Percentiles rank a stretch among this genome's conserved stretches.
phyloP scores from a whole-genome alignment of 345 rosid species.

The Linum lewisii region DNA sequence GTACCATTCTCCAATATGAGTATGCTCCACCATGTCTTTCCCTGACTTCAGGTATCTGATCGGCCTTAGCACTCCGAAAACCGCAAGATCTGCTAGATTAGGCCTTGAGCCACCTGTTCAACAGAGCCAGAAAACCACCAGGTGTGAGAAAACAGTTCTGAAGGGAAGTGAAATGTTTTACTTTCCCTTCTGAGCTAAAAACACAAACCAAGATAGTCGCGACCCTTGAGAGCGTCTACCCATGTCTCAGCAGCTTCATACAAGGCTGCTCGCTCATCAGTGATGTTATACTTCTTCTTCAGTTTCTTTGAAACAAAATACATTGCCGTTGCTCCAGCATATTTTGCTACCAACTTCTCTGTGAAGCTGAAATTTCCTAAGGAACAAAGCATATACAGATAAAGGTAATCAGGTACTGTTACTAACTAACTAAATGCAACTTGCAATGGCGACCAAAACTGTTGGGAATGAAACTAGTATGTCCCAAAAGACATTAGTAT shows the following conservation, averaged over 20 bases:
- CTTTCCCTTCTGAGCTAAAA: background rate
- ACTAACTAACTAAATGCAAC: background rate
- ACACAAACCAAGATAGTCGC: slow-evolving; percentile 53
- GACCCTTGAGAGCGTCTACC: slow-evolving; percentile 75
- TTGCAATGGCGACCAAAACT: too few relatives aligned
- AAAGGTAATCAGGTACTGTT: too few relatives aligned
- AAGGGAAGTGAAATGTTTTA: background rate
- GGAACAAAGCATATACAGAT: slow-evolving; percentile 3
- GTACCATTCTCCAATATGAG: slow-evolving; percentile 80
- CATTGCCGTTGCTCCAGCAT: slow-evolving; percentile 91
- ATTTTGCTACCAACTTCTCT: slow-evolving; percentile 73
- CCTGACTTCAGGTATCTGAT: slow-evolving; percentile 70
- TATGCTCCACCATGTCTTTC: slow-evolving; percentile 84
- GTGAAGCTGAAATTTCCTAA: slow-evolving; percentile 82
- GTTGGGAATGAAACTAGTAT: too few relatives aligned
- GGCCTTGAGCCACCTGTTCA: slow-evolving; percentile 67
- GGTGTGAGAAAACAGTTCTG: too few relatives aligned
- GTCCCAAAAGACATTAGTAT: too few relatives aligned
- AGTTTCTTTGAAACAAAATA: slow-evolving; percentile 83
- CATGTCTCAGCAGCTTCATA: slow-evolving; percentile 89
- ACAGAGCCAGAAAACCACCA: too few relatives aligned
- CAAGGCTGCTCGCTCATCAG: slow-evolving; percentile 75
- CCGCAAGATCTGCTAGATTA: slow-evolving; percentile 87
- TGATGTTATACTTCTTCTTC: slow-evolving; percentile 84
- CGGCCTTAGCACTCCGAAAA: slow-evolving; percentile 90